These are phyloP conservation scores for Phytophthora kernoviae DNA, from an alignment of 352 stramenopile genomes.

Conservation along the genomic window DNA sequence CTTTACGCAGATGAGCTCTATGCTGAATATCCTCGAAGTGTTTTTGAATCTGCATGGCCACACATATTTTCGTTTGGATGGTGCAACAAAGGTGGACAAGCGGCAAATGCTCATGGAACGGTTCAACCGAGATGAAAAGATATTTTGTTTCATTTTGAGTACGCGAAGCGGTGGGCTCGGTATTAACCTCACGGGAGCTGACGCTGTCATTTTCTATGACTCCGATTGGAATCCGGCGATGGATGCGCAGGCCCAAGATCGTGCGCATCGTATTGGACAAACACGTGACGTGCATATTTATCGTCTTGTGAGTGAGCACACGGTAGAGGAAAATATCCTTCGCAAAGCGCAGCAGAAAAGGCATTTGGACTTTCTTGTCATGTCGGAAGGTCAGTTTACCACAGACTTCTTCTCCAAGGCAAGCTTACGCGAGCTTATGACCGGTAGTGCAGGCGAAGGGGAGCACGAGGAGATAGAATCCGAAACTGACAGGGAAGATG, in stretches of 20 bases:
- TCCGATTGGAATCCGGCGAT: constrained; percentile 95
- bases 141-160: constrained; percentile 99
- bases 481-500: constrained; percentile 37
- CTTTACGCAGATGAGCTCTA: constrained; percentile 99
- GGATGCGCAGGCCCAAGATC: constrained; percentile 95
- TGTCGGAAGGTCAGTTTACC: constrained; percentile 76
- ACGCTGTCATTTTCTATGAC: constrained; percentile 94
- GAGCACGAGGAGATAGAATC: constrained; percentile 35
- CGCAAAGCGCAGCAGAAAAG: constrained; percentile 98
- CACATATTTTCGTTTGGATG: constrained; percentile 98
- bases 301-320: constrained; percentile 95
- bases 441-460: constrained; percentile 30
- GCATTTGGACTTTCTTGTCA: constrained; percentile 96
- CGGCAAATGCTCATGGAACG: constrained; percentile 97
- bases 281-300: constrained; percentile 99
- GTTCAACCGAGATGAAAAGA: constrained; percentile 97
- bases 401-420: constrained; percentile 87
- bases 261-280: constrained; percentile 98
- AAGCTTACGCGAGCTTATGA: constrained; percentile 92
- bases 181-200: constrained; percentile 98
- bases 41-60: constrained; percentile 98
- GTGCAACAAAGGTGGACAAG: constrained; percentile 95
- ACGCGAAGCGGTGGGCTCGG: constrained; percentile 97
- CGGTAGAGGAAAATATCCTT: constrained; percentile 99
- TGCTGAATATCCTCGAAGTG: constrained; percentile 99